phyloP scores from a whole-genome alignment of 2,329 filamentous ascomycete genomes.

The Lizonia empirigonia region DNA sequence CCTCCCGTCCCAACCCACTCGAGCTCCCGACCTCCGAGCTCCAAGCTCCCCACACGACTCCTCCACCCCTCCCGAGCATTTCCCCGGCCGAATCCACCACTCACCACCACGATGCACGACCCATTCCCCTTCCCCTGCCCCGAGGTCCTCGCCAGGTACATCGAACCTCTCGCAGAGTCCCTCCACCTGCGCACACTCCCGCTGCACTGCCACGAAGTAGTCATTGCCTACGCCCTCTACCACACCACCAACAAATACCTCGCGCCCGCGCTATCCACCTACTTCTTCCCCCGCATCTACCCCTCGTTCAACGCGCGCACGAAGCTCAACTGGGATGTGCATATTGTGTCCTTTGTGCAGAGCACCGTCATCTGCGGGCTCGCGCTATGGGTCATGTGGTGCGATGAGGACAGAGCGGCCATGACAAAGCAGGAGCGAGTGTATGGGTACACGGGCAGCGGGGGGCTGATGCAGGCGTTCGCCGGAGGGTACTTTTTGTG shows the following conservation, averaged over 20 bases:
- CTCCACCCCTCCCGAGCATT: constrained; percentile 15
- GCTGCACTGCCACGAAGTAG: constrained; percentile 77
- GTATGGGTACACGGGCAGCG: constrained; percentile 76
- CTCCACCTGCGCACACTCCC: constrained; percentile 70
- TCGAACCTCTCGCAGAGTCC: constrained; percentile 68
- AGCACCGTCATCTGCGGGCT: constrained; percentile 72
- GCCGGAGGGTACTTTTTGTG: constrained; percentile 84
- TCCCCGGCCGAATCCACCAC: too few species aligned
- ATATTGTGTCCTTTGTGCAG: constrained; percentile 83
- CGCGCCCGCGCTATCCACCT: constrained; percentile 69
- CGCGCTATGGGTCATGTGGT: constrained; percentile 73
- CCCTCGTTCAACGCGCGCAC: constrained; percentile 65
- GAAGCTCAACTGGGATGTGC: constrained; percentile 81
- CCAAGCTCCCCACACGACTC: constrained; percentile 10
- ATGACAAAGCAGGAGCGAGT: constrained; percentile 73
- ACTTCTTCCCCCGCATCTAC: constrained; percentile 69
- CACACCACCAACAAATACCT: constrained; percentile 68
- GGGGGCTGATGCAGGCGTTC: constrained; percentile 75
- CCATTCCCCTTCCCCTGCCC: constrained; percentile 69
- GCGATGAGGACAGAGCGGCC: constrained; percentile 68
- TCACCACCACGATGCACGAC: constrained; percentile 66
- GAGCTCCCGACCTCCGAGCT: constrained; percentile 2
- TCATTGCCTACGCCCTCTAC: constrained; percentile 71
- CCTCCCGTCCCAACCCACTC: neutral
- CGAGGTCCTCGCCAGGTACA: constrained; percentile 58